Base-by-base conservation (phyloP, 2,329 filamentous ascomycete species). In the Parastagonospora avenae region DNA sequence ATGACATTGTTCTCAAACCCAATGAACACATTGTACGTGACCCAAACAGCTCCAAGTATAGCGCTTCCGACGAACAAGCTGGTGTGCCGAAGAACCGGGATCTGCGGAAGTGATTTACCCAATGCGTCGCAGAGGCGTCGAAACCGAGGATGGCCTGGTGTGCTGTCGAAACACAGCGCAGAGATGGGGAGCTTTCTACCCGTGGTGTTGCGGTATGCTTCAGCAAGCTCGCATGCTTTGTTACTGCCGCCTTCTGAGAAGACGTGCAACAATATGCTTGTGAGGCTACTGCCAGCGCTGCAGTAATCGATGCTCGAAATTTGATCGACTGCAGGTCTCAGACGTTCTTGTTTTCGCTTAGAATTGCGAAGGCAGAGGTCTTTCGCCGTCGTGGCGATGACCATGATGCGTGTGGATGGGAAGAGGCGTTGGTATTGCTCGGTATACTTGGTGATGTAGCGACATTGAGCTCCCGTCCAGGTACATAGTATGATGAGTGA, bases 161-260 rank as follows among this genome's bases (percentile, higher is more conserved):
- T 64, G 42, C 62, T 67, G 54, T 70, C 67, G n/a, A 68, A 42
- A 32, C 59, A 59, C 4, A 68, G 19, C 8, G 64, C 57, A 7
- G 54, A 46, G 11, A 60, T 42, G 1, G 60, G 64, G 2, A 70
- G 48, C 4, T 57, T 39, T 9, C 39, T 50, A 11, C 57, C 54
- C 2, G 61, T 64, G 5, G 40, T 45, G 12, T 16, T 42, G 16
- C 48, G 48, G 47, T 68, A 64, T 27, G 55, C 60, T 35, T 60
- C 49, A 9, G 60, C 62, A 8, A 69, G 49, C 48, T 67, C 62
- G 33, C 59, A 62, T 2, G 62, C 59, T 43, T 70, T 68, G 42
- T 66, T 62, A 41, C 58, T 63, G 7, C 67, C 66, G 31, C 67
- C 67, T 50, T 68, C 66, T 1, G 67, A 70, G 45, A 68, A 67